phyloP scores from a whole-genome alignment of 495 filamentous ascomycete genomes.

The Podospora anserina region DNA sequence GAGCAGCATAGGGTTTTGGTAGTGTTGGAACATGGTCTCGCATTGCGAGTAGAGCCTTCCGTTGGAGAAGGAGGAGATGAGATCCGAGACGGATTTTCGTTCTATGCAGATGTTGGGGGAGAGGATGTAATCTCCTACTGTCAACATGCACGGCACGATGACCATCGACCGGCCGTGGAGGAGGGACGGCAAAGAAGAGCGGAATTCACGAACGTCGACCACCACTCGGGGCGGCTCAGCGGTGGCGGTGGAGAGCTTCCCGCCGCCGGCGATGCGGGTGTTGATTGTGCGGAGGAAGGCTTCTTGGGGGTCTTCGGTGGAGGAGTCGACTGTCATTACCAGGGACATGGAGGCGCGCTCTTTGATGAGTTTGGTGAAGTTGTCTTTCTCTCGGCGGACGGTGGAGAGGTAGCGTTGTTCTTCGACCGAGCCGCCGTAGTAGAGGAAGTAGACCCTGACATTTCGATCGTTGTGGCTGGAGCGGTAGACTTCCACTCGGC shows the following conservation, averaged over 20 bases:
- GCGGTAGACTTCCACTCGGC: constrained; percentile 91
- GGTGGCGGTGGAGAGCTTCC: constrained; percentile 73
- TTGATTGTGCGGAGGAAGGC: constrained; percentile 92
- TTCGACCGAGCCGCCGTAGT: constrained; percentile 91
- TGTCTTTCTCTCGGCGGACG: constrained; percentile 88
- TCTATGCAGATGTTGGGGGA: constrained; percentile 88
- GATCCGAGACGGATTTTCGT: constrained; percentile 85
- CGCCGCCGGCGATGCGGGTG: constrained; percentile 93
- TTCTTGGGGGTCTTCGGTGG: constrained; percentile 80
- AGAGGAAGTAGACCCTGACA: constrained; percentile 91
- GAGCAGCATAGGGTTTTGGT: constrained; percentile 84
- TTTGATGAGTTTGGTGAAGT: constrained; percentile 88
- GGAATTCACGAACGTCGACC: constrained; percentile 93
- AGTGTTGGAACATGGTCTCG: constrained; percentile 91
- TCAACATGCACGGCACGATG: constrained; percentile 89
- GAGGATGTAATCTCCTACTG: constrained; percentile 94
- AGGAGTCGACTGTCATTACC: constrained; percentile 68
- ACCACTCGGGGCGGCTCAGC: constrained; percentile 89
- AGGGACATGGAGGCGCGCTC: constrained; percentile 92
- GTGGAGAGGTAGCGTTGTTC: constrained; percentile 91
- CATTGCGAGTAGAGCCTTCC: constrained; percentile 89
- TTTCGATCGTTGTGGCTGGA: constrained; percentile 87
- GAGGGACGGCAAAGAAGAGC: constrained; percentile 86
- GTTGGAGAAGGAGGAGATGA: constrained; percentile 87
- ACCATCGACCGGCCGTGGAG: constrained; percentile 82